A percentile compares a stretch with the other conserved stretches of the same genome.
Evolutionary conservation across 2,329 filamentous ascomycete species (phyloP).

Genomic region (Diaporthe helianthi): DNA sequence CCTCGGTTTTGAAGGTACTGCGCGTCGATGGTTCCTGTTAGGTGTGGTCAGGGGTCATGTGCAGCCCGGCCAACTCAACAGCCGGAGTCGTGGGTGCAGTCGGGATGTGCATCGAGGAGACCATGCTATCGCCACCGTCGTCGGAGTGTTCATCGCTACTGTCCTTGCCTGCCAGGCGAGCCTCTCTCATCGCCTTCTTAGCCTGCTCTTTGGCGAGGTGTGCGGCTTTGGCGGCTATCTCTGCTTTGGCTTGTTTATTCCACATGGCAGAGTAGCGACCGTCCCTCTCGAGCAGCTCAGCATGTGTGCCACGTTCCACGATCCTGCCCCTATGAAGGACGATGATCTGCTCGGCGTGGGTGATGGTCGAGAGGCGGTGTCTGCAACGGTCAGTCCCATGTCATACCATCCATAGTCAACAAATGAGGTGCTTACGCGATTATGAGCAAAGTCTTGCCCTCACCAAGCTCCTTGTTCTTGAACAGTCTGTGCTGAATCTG

Average conservation of each 20-base stretch:
- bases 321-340: conserved; percentile 81
- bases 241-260: conserved; percentile 84
- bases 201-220: conserved; percentile 51
- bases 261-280: conserved; percentile 87
- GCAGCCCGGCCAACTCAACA: conserved; percentile 33
- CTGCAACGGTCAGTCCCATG: conserved; percentile 46
- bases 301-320: conserved; percentile 79
- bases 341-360: conserved; percentile 83
- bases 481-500: conserved; percentile 73
- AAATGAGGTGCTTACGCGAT: conserved; percentile 73
- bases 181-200: conserved; percentile 55
- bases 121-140: conserved; percentile 54
- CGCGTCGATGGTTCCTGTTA: not conserved
- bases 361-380: conserved; percentile 85
- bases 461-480: conserved; percentile 67
- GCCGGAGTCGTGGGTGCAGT: conserved; percentile 44
- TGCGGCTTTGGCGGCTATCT: conserved; percentile 71
- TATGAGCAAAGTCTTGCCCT: conserved; percentile 89
- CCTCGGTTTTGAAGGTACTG: conserved; percentile 30
- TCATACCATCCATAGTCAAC: not conserved
- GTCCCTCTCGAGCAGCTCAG: conserved; percentile 72
- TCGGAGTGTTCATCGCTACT: conserved; percentile 51
- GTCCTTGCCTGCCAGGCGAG: conserved; percentile 52
- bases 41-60: conserved; percentile 11
- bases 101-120: conserved; percentile 53